Percentiles rank a stretch among this genome's conserved stretches.
These are phyloP conservation scores for Pleurotus djamor DNA, from an alignment of 768 basidiomycete species.

Conservation along the genomic window DNA sequence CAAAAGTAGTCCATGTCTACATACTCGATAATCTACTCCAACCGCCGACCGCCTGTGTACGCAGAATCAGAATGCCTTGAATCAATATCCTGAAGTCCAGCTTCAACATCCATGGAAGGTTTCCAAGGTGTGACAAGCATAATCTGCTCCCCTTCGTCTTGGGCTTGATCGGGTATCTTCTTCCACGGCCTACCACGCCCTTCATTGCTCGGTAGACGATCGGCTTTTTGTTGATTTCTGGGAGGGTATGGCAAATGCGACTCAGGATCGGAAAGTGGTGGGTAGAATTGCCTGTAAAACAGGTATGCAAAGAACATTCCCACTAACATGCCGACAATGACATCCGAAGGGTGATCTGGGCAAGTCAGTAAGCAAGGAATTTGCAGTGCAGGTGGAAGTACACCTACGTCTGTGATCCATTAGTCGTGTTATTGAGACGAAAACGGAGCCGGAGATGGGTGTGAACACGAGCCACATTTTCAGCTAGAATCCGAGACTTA, in stretches of 20 bases:
- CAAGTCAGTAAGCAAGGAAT: background rate
- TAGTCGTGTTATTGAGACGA: conserved; percentile 19
- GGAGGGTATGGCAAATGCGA: conserved; percentile 16
- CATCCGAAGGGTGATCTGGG: conserved; percentile 16
- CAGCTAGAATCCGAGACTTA: conserved; percentile 6
- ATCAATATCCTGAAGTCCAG: background rate
- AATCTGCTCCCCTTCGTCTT: conserved; percentile 1
- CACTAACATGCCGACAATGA: conserved; percentile 14
- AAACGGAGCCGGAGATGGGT: conserved; percentile 17
- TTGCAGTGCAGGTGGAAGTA: background rate
- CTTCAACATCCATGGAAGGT: conserved; percentile 1
- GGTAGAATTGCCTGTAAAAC: conserved; percentile 21
- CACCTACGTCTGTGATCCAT: conserved; percentile 17
- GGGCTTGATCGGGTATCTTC: background rate
- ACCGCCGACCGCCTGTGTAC: background rate
- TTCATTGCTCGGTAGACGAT: background rate
- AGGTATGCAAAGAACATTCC: conserved; percentile 15
- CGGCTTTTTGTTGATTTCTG: background rate
- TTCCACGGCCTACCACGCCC: background rate
- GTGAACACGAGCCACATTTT: conserved; percentile 20
- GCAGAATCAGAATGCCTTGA: background rate
- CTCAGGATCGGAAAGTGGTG: conserved; percentile 17
- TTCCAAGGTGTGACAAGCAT: conserved; percentile 3
- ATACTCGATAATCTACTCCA: background rate
- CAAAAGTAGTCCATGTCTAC: background rate